Evolutionary conservation across 768 basidiomycete species (phyloP).

Genomic region (Phaffia australis): DNA sequence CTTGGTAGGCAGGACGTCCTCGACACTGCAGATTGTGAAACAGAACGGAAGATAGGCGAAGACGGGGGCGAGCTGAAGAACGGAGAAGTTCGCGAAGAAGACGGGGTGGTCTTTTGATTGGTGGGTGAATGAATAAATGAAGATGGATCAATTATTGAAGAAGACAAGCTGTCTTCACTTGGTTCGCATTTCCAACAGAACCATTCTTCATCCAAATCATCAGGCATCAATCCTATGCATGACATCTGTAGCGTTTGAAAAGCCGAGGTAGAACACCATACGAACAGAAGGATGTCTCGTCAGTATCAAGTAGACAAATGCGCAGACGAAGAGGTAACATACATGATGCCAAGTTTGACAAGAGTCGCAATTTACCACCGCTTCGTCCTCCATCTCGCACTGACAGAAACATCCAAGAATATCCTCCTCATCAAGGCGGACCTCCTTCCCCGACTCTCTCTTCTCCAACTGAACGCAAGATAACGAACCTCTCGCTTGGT

Average conservation of each 20-base stretch:
- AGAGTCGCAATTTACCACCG: slow-evolving; percentile 21
- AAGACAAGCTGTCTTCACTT: slow-evolving; percentile 3
- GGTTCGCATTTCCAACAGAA: slow-evolving; percentile 24
- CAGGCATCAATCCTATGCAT: background rate
- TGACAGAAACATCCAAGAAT: slow-evolving; percentile 21
- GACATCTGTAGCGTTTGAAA: too few species aligned
- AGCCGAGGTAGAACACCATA: too few species aligned
- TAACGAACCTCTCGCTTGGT: slow-evolving; percentile 11
- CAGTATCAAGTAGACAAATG: background rate
- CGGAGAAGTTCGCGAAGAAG: too few species aligned
- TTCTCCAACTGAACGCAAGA: slow-evolving; percentile 6
- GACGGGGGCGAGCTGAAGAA: too few species aligned
- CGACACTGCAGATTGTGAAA: too few species aligned
- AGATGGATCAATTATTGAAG: too few species aligned
- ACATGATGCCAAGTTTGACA: slow-evolving; percentile 20
- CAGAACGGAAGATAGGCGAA: too few species aligned
- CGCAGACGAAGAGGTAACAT: slow-evolving; percentile 12
- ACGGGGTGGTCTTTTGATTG: too few species aligned
- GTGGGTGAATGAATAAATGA: too few species aligned
- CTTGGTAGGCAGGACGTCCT: too few species aligned
- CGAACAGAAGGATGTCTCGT: too few species aligned
- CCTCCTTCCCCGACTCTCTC: slow-evolving; percentile 1
- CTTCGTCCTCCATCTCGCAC: slow-evolving; percentile 13
- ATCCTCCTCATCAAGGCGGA: background rate
- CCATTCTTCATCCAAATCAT: slow-evolving; percentile 21